phyloP scores from a whole-genome alignment of 345 rosid genomes.

The Citrus maxima region DNA sequence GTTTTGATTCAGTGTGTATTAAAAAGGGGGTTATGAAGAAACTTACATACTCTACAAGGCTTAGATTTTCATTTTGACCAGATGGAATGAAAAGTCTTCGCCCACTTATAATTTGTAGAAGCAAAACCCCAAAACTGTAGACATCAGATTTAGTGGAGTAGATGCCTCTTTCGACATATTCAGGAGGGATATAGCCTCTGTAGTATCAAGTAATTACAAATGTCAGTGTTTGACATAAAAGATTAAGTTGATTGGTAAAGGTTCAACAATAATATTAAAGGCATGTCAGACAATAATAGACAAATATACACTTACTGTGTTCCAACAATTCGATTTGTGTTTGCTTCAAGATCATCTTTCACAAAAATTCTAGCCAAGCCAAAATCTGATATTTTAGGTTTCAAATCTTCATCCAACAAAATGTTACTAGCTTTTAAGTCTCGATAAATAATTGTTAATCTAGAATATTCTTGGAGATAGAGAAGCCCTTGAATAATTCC shows the following conservation, averaged over 20 bases:
- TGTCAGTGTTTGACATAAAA: no score
- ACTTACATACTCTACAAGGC: conserved; percentile 25
- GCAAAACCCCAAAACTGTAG: neutral
- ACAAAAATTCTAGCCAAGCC: conserved; percentile 46
- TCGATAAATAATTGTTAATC: conserved; percentile 20
- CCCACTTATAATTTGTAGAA: neutral
- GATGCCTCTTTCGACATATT: neutral
- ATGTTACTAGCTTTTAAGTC: neutral
- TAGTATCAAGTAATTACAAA: neutral
- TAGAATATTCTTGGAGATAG: conserved; percentile 33
- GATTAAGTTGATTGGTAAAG: no score
- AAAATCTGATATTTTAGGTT: conserved; percentile 45
- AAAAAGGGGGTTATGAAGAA: neutral
- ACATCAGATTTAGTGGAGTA: neutral
- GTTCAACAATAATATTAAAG: no score
- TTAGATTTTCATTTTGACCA: neutral
- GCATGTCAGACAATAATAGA: neutral
- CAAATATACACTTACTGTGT: conserved; percentile 27
- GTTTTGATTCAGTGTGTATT: neutral
- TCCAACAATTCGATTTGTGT: conserved; percentile 31
- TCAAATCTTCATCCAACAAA: conserved; percentile 35
- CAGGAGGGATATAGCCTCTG: neutral
- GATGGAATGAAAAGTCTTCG: neutral
- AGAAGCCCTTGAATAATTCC: conserved; percentile 25
- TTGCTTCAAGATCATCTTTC: conserved; percentile 27